These are phyloP conservation scores for Suillus lakei DNA, from an alignment of 768 basidiomycete species.

Conservation along the genomic window DNA sequence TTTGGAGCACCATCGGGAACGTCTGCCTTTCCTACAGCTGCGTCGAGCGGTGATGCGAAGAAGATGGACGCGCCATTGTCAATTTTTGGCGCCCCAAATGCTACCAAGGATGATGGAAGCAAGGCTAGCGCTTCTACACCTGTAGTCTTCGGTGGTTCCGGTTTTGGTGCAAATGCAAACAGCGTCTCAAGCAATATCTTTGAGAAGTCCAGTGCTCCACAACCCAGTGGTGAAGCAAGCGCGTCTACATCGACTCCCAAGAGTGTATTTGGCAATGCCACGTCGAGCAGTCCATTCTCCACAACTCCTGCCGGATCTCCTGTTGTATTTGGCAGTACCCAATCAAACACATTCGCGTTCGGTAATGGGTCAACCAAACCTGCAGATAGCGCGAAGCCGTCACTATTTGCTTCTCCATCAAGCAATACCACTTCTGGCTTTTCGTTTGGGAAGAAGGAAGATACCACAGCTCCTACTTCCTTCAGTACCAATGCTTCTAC, in stretches of 20 bases:
- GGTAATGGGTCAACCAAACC: conserved; percentile 22
- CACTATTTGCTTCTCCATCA: conserved; percentile 20
- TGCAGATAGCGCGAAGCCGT: conserved; percentile 18
- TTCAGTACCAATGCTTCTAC: conserved; percentile 6
- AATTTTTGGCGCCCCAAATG: conserved; percentile 38
- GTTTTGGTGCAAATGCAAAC: conserved; percentile 19
- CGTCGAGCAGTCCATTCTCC: conserved; percentile 21
- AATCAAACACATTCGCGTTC: conserved; percentile 24
- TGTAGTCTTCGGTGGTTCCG: conserved; percentile 27
- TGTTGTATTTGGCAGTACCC: conserved; percentile 13
- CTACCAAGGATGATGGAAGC: conserved; percentile 10
- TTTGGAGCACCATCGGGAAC: conserved; percentile 27
- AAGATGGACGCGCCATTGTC: conserved; percentile 34
- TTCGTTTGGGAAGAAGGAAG: conserved; percentile 8
- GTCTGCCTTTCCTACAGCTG: conserved; percentile 26
- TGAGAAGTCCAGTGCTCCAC: conserved; percentile 22
- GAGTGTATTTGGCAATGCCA: conserved; percentile 15
- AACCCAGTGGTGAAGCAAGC: conserved; percentile 18
- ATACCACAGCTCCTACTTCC: neutral
- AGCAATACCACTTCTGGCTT: conserved; percentile 11
- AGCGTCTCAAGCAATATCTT: conserved; percentile 19
- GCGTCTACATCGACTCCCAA: conserved; percentile 28
- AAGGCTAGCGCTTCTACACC: conserved; percentile 18
- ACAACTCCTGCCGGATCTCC: conserved; percentile 23
- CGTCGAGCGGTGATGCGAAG: conserved; percentile 26